phyloP scores from a whole-genome alignment of 805 yeast species.

The Yarrowia bubula region DNA sequence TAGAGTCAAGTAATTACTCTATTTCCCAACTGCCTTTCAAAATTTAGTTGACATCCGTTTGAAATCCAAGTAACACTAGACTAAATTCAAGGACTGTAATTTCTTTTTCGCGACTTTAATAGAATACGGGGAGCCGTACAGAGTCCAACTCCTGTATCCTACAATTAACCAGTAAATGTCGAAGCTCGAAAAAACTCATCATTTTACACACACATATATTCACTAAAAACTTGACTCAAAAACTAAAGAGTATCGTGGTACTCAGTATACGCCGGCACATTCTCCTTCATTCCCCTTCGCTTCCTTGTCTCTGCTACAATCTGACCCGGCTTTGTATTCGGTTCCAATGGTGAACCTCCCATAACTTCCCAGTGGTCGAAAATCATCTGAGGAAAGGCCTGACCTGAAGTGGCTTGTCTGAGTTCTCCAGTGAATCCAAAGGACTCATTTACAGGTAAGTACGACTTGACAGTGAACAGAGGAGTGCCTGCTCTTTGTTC shows the following conservation, averaged over 20 bases:
- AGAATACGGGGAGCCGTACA: too few species aligned
- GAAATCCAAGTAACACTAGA: too few species aligned
- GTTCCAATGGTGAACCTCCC: conserved; percentile 90
- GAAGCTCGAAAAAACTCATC: not conserved
- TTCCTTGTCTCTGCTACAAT: conserved; percentile 72
- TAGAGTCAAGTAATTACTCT: too few species aligned
- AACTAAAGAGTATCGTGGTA: conserved; percentile 45
- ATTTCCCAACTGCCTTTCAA: too few species aligned
- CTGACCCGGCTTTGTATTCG: conserved; percentile 66
- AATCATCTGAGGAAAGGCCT: conserved; percentile 99
- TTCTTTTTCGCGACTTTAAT: too few species aligned
- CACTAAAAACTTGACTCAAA: not conserved
- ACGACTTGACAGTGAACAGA: conserved; percentile 98
- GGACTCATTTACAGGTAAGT: conserved; percentile 99
- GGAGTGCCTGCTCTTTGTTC: conserved; percentile 99
- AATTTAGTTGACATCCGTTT: too few species aligned
- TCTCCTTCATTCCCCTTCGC: conserved; percentile 96
- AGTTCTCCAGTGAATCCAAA: conserved; percentile 99
- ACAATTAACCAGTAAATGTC: too few species aligned
- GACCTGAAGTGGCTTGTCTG: conserved; percentile 99
- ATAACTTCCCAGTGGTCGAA: conserved; percentile 97
- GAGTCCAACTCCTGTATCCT: too few species aligned
- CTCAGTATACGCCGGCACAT: conserved; percentile 98
- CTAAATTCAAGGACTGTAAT: too few species aligned
- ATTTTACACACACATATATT: not conserved